phyloP scores from a whole-genome alignment of 305 asterid species.

The Ajuga reptans region DNA sequence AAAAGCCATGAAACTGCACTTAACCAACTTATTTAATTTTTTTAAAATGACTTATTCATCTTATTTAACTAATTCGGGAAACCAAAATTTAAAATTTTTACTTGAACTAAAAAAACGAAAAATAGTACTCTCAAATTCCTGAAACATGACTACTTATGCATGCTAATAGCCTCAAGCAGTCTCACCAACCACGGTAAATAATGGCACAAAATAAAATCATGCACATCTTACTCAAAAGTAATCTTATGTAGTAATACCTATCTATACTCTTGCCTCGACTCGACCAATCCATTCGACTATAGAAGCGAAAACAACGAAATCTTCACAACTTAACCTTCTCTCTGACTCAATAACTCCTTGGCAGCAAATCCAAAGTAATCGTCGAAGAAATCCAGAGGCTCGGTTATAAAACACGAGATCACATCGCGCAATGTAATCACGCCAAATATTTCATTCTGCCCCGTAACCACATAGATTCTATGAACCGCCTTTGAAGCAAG shows the following conservation, averaged over 20 bases:
- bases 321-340: background rate
- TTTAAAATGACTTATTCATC: too few relatives aligned
- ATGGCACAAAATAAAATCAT: background rate
- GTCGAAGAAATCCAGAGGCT: conserved; percentile 50
- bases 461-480: conserved; percentile 41
- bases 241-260: background rate
- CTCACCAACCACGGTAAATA: too few relatives aligned
- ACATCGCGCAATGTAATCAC: conserved; percentile 62
- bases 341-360: conserved; percentile 35
- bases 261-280: background rate
- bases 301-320: too few relatives aligned
- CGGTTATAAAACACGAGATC: conserved; percentile 48
- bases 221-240: background rate
- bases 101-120: too few relatives aligned
- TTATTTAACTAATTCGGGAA: too few relatives aligned
- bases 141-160: too few relatives aligned
- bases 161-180: too few relatives aligned
- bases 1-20: too few relatives aligned
- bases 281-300: background rate
- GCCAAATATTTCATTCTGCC: conserved; percentile 31
- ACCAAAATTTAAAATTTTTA: too few relatives aligned
- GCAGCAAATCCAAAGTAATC: conserved; percentile 53
- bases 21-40: too few relatives aligned
- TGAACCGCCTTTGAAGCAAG: conserved; percentile 39
- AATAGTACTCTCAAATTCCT: too few relatives aligned